Base-by-base conservation (phyloP, 805 yeast genomes). In the Cyberlindnera petersonii region DNA sequence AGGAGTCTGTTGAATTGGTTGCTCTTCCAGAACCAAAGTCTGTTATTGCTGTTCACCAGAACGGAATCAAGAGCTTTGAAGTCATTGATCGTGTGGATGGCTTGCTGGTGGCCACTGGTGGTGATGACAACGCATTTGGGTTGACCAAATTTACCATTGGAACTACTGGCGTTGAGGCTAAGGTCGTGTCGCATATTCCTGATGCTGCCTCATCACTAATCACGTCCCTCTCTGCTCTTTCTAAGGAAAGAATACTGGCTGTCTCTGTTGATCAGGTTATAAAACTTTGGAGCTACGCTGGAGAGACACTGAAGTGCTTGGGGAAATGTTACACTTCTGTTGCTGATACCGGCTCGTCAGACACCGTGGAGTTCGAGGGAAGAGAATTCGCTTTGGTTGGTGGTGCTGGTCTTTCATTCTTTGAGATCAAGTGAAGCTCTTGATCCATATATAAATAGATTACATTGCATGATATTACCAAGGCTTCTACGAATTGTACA, bases 311-410 rank as follows among this genome's bases (percentile, higher is more conserved):
- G 21, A 40, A 32, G 4, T 42, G 69, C 18, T 6, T 58, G 1
- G 68, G 70, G 8, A 65, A 72, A 1, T 58, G 58, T 31, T 85
- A 82, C 58, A 86, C 96, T 2, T 81, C 95, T 0, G 77, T 88
- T 24, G 95, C 97, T 0, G 98, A 91, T 53, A 86, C 96, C 0
- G 97, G 96, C 0, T 79, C 87, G 32, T 60, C 79, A 21, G 86
- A 69, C 35, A 48, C 70, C 2, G 50, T 65, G 1, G 32, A 39
- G 0, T 46, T 58, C 1, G 64, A 60, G 1, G 51, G 50, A 0
- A 39, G 45, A 4, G 51, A 58, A 2, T 38, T 71, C 21, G 65
- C 70, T 1, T 56, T 82, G 3, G 62, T 86, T 24, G 96, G 91
- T 9, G 96, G 96, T 11, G 83, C 89, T 2, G 96, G 96, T 3